Percentiles rank a stretch among this genome's conserved stretches.
These are phyloP conservation scores for Yamadazyma dushanensis DNA, from an alignment of 1,139 yeast genomes.

Conservation along the genomic window DNA sequence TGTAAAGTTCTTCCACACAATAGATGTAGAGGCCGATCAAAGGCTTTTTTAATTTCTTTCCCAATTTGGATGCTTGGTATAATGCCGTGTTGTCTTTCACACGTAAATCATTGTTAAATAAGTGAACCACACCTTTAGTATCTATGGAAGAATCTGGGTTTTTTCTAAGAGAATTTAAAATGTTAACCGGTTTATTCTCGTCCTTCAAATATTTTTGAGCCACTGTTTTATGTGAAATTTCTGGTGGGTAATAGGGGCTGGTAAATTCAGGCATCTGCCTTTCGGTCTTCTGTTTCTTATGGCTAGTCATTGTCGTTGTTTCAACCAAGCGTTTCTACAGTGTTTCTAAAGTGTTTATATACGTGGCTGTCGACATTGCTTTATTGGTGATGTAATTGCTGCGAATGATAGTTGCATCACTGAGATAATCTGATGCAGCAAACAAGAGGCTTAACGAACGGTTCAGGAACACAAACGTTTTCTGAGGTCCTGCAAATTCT, in stretches of 20 bases:
- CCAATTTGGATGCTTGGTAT: slow-evolving; percentile 30
- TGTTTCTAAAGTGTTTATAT: not conserved
- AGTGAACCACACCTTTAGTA: slow-evolving; percentile 31
- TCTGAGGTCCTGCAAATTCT: too few relatives aligned
- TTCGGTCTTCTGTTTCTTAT: slow-evolving; percentile 17
- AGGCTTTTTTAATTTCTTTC: slow-evolving; percentile 23
- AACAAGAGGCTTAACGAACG: too few relatives aligned
- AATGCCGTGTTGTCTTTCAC: slow-evolving; percentile 41
- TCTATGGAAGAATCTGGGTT: not conserved
- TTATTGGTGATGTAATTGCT: slow-evolving; percentile 2
- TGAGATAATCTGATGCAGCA: too few relatives aligned
- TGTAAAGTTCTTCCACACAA: slow-evolving; percentile 37
- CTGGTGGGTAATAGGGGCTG: slow-evolving; percentile 19
- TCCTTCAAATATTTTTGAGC: slow-evolving; percentile 22
- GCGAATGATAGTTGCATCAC: too few relatives aligned
- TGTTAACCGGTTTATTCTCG: slow-evolving; percentile 24
- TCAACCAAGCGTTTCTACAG: not conserved
- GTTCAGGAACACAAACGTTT: too few relatives aligned
- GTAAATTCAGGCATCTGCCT: slow-evolving; percentile 14
- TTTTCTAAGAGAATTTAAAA: slow-evolving; percentile 9
- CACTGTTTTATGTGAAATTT: slow-evolving; percentile 13
- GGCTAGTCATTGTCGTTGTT: slow-evolving; percentile 9
- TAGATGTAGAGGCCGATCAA: slow-evolving; percentile 40
- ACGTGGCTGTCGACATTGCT: not conserved
- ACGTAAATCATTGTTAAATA: slow-evolving; percentile 47